Evolutionary conservation across 73 alveolate species (phyloP), one percentile per base, ranked within the genome.

Genomic region (Paramecium tetraurelia): DNA sequence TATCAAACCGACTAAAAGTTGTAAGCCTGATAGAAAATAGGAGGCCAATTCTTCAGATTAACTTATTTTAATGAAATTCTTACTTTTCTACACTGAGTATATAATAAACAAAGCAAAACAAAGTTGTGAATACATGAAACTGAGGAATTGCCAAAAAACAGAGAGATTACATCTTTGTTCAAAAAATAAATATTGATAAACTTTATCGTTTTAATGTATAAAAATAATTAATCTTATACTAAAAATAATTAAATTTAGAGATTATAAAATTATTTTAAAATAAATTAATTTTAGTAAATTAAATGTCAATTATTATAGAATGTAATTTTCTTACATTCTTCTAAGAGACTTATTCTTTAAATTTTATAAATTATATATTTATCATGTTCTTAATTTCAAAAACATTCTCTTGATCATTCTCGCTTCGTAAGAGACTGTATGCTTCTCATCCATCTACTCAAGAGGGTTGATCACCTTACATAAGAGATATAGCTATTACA

Each of bases 371-470:
- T 40, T 31, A 27, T 70, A 70, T 31, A 70, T 70, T 70, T 22
- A 16, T 59, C 77, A 71, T 71, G 71, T 11, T 70, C 85, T 88
- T 59, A 98, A 97, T 92, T 97, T 98, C 86, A 98, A 93, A 93
- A 96, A 72, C 98, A 98, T 95, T 89, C 98, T 96, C 95, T 98
- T 98, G 90, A 98, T 94, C 92, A 95, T 84, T 83, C 99, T 94
- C 12, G 99, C 99, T 75, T 98, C 99, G 90, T 98, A 97, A 24
- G 99, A 85, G 59, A 98, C 99, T 4, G 99, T 97, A 85, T 97
- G 96, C 92, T 95, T 97, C 76, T 96, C 99, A 21, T 95, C 99
- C 29, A 87, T 89, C 80, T 94, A 58, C 21, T 69, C 93, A 9
- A 84, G 70, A 24, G 93, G 95, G n/a, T 76, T 92, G 33, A 84